Evolutionary conservation across 1,284 basidiomycete species (phyloP).

Genomic region (Irpex sp.): DNA sequence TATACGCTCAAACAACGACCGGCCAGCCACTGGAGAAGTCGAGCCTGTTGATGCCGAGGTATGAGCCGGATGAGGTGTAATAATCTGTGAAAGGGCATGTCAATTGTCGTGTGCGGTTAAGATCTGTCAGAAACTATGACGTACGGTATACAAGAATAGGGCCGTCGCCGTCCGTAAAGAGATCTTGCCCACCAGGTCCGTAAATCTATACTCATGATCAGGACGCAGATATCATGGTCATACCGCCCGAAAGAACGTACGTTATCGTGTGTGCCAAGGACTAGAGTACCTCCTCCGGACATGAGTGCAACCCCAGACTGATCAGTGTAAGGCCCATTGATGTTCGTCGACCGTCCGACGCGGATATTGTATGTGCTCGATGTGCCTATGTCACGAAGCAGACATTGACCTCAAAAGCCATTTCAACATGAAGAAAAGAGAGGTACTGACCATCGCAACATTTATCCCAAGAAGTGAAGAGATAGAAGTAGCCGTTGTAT

Average conservation of each 20-base stretch:
- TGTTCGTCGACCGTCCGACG: conserved; percentile 45
- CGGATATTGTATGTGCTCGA: conserved; percentile 57
- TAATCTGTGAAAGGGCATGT: conserved; percentile 38
- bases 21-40: not conserved
- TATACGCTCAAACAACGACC: not conserved
- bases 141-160: conserved; percentile 40
- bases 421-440: too few species aligned
- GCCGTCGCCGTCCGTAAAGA: conserved; percentile 35
- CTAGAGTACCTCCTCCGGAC: conserved; percentile 50
- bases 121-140: conserved; percentile 8
- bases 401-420: not conserved
- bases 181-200: conserved; percentile 44
- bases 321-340: conserved; percentile 46
- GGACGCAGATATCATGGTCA: not conserved
- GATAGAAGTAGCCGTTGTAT: conserved; percentile 45
- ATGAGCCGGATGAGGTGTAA: conserved; percentile 35
- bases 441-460: conserved; percentile 36
- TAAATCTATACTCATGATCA: conserved; percentile 30
- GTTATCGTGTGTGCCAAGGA: conserved; percentile 43
- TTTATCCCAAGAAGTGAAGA: conserved; percentile 55
- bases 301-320: conserved; percentile 40
- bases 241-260: conserved; percentile 19
- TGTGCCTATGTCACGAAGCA: conserved; percentile 28
- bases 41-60: not conserved
- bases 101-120: conserved; percentile 8